phyloP scores from a whole-genome alignment of 2,329 filamentous ascomycete species.

The Penicillium sp. region DNA sequence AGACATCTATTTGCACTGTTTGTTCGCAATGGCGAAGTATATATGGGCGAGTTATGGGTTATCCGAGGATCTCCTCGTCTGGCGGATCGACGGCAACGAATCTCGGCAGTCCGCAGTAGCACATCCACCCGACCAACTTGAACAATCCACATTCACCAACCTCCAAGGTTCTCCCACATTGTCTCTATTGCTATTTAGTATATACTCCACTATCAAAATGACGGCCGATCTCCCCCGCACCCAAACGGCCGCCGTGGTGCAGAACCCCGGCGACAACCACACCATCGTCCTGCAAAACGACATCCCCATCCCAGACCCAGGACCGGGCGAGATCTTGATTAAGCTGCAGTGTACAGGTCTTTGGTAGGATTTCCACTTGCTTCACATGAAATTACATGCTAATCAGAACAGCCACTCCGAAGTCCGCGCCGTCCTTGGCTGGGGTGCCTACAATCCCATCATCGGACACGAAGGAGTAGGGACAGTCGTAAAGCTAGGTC shows the following conservation, averaged over 20 bases:
- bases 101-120: neutral
- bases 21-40: too few relatives aligned
- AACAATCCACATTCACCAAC: neutral
- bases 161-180: neutral
- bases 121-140: neutral
- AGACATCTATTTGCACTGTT: too few relatives aligned
- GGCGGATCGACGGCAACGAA: neutral
- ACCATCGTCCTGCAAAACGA: conserved; percentile 17
- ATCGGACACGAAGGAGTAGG: conserved; percentile 34
- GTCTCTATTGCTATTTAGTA: neutral
- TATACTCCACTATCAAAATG: neutral
- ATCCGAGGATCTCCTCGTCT: neutral
- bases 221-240: neutral
- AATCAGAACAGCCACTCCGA: conserved; percentile 24
- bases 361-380: conserved; percentile 16
- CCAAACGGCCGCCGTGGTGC: conserved; percentile 23
- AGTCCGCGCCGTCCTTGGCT: conserved; percentile 27
- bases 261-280: conserved; percentile 19
- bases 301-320: conserved; percentile 20
- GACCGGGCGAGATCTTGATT: conserved; percentile 25
- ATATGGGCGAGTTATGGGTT: neutral
- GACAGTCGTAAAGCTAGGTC: conserved; percentile 20
- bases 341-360: conserved; percentile 29
- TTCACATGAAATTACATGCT: neutral
- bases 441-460: conserved; percentile 30